Conservation (phyloP, 2,329 filamentous ascomycete genomes). For the Aspergillus aculeatinus region DNA sequence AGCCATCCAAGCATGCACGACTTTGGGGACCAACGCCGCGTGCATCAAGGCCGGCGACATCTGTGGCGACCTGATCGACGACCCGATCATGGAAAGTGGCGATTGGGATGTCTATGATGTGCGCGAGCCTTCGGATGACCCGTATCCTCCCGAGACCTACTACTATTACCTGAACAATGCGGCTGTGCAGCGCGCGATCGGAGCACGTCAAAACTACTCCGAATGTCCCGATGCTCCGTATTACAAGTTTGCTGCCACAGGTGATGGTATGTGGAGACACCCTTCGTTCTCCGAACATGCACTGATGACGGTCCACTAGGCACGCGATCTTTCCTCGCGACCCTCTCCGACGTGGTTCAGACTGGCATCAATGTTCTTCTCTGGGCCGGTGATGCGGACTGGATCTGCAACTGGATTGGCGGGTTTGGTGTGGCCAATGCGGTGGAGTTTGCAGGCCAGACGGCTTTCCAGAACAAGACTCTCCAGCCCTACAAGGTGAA, state of each 20-base stretch:
- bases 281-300: too few species aligned
- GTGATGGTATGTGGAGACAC: constrained; percentile 35
- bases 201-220: constrained; percentile 43
- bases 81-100: constrained; percentile 26
- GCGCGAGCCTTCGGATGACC: constrained; percentile 38
- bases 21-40: constrained; percentile 28
- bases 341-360: constrained; percentile 48
- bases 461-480: constrained; percentile 41
- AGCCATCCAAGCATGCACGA: constrained; percentile 39
- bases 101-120: constrained; percentile 49
- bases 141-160: constrained; percentile 45
- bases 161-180: constrained; percentile 41
- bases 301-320: constrained; percentile 46
- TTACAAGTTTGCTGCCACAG: constrained; percentile 42
- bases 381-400: constrained; percentile 60
- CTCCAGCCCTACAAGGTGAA: constrained; percentile 50
- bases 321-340: constrained; percentile 47
- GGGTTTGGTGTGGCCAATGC: constrained; percentile 49
- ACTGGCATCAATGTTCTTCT: constrained; percentile 52
- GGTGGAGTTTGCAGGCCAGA: constrained; percentile 44
- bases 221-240: constrained; percentile 44
- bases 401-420: constrained; percentile 61
- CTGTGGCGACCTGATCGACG: constrained; percentile 42
- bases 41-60: constrained; percentile 36
- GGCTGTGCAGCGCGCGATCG: constrained; percentile 45